Conservation (phyloP, 306 rosid genomes). For the apple (Malus domestica) region DNA sequence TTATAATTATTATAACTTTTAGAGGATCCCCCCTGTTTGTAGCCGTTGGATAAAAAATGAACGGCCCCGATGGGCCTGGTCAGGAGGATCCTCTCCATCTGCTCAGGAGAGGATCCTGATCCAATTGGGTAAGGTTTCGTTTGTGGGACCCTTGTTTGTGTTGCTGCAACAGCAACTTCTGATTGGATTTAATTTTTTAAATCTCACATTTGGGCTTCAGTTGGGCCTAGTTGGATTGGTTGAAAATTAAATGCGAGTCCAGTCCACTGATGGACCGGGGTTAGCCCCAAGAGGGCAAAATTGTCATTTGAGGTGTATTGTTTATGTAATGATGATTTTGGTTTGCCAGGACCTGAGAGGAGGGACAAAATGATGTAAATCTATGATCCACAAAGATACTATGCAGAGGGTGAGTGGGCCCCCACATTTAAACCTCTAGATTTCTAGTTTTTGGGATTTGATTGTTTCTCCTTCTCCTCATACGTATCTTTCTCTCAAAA, state of each 20-base stretch:
- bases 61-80: no score
- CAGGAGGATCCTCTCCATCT: no score
- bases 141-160: neutral
- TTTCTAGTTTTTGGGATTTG: neutral
- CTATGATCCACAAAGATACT: neutral
- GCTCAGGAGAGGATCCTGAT: no score
- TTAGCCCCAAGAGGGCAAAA: neutral
- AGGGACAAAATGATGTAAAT: neutral
- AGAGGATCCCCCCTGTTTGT: no score
- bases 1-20: no score
- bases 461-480: neutral
- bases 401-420: neutral
- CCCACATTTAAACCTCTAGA: neutral
- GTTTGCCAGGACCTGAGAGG: neutral
- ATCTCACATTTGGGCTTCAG: conserved; percentile 35
- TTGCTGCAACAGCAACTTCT: neutral
- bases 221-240: neutral
- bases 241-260: neutral
- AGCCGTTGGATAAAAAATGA: no score
- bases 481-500: neutral
- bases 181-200: neutral
- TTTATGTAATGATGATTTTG: neutral
- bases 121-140: conserved; percentile 51
- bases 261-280: neutral
- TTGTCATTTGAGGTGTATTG: neutral